Conservation (phyloP, 1,139 yeast genomes). For the Pichia sp. region DNA sequence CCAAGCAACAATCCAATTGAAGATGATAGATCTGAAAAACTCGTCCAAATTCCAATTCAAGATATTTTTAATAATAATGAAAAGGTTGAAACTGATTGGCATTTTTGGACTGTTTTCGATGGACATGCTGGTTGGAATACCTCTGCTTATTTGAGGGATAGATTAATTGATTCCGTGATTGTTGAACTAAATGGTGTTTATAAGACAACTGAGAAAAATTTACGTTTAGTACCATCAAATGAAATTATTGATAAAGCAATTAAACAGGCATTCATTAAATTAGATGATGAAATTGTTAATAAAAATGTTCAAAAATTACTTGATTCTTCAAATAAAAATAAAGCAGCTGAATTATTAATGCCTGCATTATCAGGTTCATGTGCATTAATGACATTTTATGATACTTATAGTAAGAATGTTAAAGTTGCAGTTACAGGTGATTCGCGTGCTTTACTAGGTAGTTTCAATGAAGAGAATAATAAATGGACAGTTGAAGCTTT, state of each 20-base stretch:
- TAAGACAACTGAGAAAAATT: constrained; percentile 42
- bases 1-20: constrained; percentile 93
- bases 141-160: constrained; percentile 73
- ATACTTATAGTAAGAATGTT: constrained; percentile 61
- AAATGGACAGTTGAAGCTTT: constrained; percentile 85
- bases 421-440: constrained; percentile 97
- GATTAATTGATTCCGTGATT: constrained; percentile 69
- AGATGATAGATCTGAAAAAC: constrained; percentile 84
- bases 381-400: constrained; percentile 81
- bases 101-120: constrained; percentile 92
- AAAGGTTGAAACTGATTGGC: constrained; percentile 70
- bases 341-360: constrained; percentile 70
- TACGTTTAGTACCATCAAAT: constrained; percentile 51
- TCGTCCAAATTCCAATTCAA: constrained; percentile 71
- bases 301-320: constrained; percentile 65
- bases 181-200: constrained; percentile 66
- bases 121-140: constrained; percentile 99
- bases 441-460: constrained; percentile 85
- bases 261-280: constrained; percentile 67
- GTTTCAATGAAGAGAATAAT: constrained; percentile 52
- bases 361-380: constrained; percentile 97
- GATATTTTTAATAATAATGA: constrained; percentile 45
- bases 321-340: constrained; percentile 51
- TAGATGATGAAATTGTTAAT: constrained; percentile 83
- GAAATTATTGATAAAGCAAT: constrained; percentile 76